Base-by-base conservation (phyloP, 2,329 filamentous ascomycete genomes). In the Colletotrichum eremochloae region DNA sequence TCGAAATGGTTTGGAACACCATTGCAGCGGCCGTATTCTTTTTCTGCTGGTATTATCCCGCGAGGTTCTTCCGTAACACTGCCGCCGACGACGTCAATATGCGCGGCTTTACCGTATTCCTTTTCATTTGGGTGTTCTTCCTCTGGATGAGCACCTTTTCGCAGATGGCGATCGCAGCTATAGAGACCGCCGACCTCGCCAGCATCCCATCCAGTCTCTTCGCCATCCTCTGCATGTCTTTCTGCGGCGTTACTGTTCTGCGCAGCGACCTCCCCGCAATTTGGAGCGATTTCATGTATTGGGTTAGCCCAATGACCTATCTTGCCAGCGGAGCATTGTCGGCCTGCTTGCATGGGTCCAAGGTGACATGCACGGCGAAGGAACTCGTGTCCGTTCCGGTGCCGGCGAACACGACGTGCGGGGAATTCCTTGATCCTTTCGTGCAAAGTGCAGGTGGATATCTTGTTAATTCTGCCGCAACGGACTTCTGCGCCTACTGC, bases 1-100 rank as follows among this genome's bases (percentile, higher is more conserved):
- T 93, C 66, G 92, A 95, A 79, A 81, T 94, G 0, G 91, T 92
- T 0, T 94, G 91, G 87, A 91, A 93, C 76, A 87, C 89, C 0
- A 80, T 93, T 29, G 87, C 90, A 81, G 87, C 88, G 1, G 82
- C 91, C n/a, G 77, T 93, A 52, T 88, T 92, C 76, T 94, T 86
- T 82, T 84, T 91, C 74, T 88, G 86, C 77, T 92, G 90, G 85
- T 94, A 94, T 82, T 94, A 92, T 76, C 91, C 92, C 0, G 89
- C 93, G 63, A 89, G 90, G 0, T 84, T 92, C 33, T 88, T 90
- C 78, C 82, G 82, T 64, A 92, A 92, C 75, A 89, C 90, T 1
- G 70, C 70, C 18, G 33, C 65, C 0, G 73, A 74, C 7, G 68
- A 66, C 14, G 71, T 67, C 24, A 67, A 29, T 11, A 63, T 71